These are phyloP conservation scores for Acidomyces sp. DNA, from an alignment of 495 filamentous ascomycete species.

Conservation along the genomic window DNA sequence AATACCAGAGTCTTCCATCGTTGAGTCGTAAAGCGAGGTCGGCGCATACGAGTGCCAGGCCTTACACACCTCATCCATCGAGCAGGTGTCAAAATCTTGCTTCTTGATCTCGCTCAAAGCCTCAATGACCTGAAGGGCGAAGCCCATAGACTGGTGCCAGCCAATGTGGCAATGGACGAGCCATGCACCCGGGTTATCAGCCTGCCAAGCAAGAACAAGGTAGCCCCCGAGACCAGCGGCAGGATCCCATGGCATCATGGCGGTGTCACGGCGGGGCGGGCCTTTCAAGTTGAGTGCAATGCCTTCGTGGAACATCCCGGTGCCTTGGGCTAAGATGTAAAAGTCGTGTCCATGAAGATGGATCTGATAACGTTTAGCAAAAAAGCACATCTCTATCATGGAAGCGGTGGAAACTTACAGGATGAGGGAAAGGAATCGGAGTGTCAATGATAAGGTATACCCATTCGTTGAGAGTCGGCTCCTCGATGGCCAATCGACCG, in stretches of 20 bases:
- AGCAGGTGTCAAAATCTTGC: slow-evolving; percentile 13
- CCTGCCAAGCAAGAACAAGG: slow-evolving; percentile 23
- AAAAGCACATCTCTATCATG: no score
- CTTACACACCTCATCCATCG: slow-evolving; percentile 17
- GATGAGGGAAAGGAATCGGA: slow-evolving; percentile 22
- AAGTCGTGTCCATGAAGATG: slow-evolving; percentile 29
- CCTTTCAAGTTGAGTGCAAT: slow-evolving; percentile 20
- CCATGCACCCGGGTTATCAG: slow-evolving; percentile 27
- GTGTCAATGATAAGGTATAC: slow-evolving; percentile 30
- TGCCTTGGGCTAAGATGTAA: slow-evolving; percentile 20
- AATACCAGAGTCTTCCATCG: slow-evolving; percentile 15
- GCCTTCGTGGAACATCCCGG: slow-evolving; percentile 10
- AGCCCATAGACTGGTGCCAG: slow-evolving; percentile 25
- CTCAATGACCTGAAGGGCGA: slow-evolving; percentile 30
- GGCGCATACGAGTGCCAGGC: slow-evolving; percentile 16
- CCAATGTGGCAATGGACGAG: slow-evolving; percentile 28
- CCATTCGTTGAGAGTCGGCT: slow-evolving; percentile 26
- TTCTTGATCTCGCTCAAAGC: slow-evolving; percentile 17
- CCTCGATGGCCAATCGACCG: slow-evolving; percentile 23
- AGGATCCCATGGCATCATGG: slow-evolving; percentile 15
- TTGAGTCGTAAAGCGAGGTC: background rate
- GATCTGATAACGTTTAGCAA: slow-evolving; percentile 24
- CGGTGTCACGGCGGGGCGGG: slow-evolving; percentile 25
- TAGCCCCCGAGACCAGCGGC: slow-evolving; percentile 10
- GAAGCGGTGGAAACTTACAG: slow-evolving; percentile 28